Conservation (phyloP, 2,329 filamentous ascomycete genomes). For the Aspergillus sp. region DNA sequence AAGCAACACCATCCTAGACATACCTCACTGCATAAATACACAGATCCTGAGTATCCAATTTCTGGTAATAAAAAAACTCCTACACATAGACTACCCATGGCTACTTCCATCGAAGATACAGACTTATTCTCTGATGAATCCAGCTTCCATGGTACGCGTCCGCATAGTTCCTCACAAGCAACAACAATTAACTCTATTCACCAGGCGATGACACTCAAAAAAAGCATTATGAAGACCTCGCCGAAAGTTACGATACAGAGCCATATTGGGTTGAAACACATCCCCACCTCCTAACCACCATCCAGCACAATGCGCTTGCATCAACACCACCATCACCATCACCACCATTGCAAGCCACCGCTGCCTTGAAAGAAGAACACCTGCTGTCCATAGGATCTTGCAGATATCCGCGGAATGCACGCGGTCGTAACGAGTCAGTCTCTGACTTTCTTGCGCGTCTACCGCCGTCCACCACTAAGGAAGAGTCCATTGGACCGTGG, state of each 20-base stretch:
- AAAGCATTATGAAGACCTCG: slow-evolving; percentile 44
- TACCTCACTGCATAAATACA: too few species aligned
- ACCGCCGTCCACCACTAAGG: slow-evolving; percentile 57
- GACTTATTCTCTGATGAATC: slow-evolving; percentile 38
- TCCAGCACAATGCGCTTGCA: slow-evolving; percentile 16
- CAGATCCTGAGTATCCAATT: too few species aligned
- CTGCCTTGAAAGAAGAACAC: neutral
- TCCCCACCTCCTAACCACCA: slow-evolving; percentile 25
- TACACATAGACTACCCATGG: neutral
- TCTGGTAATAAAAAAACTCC: too few species aligned
- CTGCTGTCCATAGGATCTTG: too few species aligned
- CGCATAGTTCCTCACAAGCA: neutral
- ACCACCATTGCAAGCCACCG: neutral
- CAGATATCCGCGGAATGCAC: slow-evolving; percentile 6
- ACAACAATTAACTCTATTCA: neutral
- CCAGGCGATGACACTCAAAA: slow-evolving; percentile 52
- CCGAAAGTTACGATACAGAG: slow-evolving; percentile 45
- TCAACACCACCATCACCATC: neutral
- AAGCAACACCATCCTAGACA: too few species aligned
- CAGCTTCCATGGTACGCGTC: slow-evolving; percentile 37
- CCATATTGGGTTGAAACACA: slow-evolving; percentile 43
- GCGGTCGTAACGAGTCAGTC: slow-evolving; percentile 50
- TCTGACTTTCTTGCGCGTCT: slow-evolving; percentile 61
- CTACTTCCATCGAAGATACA: neutral
- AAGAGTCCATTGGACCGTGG: slow-evolving; percentile 50